A percentile compares a stretch with the other conserved stretches of the same genome.
Conservation (phyloP, 257 asterid genomes). For the Solanum clarkiae region DNA sequence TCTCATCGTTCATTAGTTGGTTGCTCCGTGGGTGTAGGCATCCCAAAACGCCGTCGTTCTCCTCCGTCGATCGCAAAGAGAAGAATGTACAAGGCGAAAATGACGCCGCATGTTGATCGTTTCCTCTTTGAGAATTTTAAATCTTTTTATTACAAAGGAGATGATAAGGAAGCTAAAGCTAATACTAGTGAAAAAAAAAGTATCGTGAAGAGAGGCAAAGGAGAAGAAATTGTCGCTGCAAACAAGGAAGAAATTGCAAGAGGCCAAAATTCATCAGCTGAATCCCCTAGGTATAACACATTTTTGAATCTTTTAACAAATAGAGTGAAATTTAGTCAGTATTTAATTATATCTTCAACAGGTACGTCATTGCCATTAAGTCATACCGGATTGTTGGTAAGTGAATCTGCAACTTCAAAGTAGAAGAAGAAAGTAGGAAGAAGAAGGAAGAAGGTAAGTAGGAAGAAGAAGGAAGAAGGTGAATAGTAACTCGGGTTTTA, state of each 20-base stretch:
- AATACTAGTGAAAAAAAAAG: not conserved
- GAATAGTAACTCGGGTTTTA: too few species aligned
- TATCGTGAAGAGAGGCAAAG: not conserved
- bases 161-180: not conserved
- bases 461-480: too few species aligned
- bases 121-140: slow-evolving; percentile 59
- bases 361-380: not conserved
- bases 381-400: too few species aligned
- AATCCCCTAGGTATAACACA: slow-evolving; percentile 16
- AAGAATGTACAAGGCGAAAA: not conserved
- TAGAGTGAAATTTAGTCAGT: not conserved
- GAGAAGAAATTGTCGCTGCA: slow-evolving; percentile 2
- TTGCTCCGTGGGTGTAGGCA: slow-evolving; percentile 32
- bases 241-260: not conserved
- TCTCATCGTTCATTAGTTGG: slow-evolving; percentile 21
- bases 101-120: slow-evolving; percentile 29
- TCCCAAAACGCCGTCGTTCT: slow-evolving; percentile 42
- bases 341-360: not conserved
- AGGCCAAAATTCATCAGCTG: not conserved
- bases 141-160: slow-evolving; percentile 30
- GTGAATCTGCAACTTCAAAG: too few species aligned
- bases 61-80: not conserved
- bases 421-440: too few species aligned
- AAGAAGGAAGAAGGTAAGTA: too few species aligned
- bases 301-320: not conserved